phyloP scores from a whole-genome alignment of 2,329 filamentous ascomycete genomes.

The Phaeosphaeriaceae sp. region DNA sequence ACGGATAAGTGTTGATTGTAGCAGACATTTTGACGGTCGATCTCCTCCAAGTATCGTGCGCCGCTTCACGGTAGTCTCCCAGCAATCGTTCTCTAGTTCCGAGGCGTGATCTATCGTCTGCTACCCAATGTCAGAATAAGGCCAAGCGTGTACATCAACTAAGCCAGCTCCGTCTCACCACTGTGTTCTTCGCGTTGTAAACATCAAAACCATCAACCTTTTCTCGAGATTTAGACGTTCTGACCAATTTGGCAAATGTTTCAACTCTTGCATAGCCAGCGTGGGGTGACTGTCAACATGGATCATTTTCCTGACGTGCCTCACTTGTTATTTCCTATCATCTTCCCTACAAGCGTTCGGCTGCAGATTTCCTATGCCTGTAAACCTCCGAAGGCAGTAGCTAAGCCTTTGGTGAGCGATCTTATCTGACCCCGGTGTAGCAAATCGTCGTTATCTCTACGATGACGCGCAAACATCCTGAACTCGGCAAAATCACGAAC shows the following conservation, averaged over 20 bases:
- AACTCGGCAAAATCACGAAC: not conserved
- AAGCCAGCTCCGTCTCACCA: no score
- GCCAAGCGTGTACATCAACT: not conserved
- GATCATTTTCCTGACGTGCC: not conserved
- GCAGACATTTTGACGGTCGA: not conserved
- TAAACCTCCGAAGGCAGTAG: not conserved
- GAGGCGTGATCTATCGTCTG: not conserved
- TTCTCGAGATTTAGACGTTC: not conserved
- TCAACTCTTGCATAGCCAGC: not conserved
- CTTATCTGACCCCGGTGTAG: not conserved
- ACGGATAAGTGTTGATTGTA: slow-evolving; percentile 7
- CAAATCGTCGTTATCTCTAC: not conserved
- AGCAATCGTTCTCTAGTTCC: not conserved
- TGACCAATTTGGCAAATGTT: not conserved
- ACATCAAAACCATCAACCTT: no score
- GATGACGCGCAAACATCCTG: slow-evolving; percentile 3
- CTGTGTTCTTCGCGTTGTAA: no score
- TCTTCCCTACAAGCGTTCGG: slow-evolving; percentile 1
- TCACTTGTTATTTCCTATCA: not conserved
- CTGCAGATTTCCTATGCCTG: not conserved
- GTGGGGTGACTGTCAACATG: not conserved
- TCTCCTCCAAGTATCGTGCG: not conserved
- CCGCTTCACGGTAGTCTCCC: not conserved
- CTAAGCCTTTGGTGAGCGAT: not conserved
- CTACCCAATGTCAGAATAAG: not conserved